Conservation (phyloP, 2,329 filamentous ascomycete species). For the Bipolaris oryzae region DNA sequence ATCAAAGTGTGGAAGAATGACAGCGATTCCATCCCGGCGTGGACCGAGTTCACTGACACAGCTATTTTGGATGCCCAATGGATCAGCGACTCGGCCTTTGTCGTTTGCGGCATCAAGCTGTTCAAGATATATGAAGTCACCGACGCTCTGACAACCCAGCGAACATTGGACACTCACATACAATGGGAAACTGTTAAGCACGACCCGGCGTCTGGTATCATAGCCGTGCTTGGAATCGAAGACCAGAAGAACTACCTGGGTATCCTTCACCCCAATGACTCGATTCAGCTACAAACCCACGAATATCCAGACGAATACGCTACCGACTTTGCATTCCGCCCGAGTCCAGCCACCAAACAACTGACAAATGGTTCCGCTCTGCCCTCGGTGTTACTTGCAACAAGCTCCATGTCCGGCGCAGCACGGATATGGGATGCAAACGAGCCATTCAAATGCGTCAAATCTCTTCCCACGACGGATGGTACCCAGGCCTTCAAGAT, state of each 20-base stretch:
- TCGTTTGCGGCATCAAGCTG: conserved; percentile 52
- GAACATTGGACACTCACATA: conserved; percentile 39
- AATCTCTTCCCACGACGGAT: conserved; percentile 38
- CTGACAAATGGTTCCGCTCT: conserved; percentile 28
- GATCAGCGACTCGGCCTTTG: conserved; percentile 52
- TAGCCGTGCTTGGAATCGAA: conserved; percentile 42
- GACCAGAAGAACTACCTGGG: conserved; percentile 40
- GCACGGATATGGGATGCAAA: conserved; percentile 51
- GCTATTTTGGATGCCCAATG: conserved; percentile 53
- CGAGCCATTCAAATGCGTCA: conserved; percentile 42
- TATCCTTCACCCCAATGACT: conserved; percentile 43
- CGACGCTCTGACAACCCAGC: conserved; percentile 34
- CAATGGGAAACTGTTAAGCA: conserved; percentile 50
- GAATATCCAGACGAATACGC: conserved; percentile 45
- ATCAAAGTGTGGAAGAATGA: conserved; percentile 49
- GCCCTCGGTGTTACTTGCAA: conserved; percentile 45
- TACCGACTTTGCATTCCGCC: conserved; percentile 52
- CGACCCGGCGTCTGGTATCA: conserved; percentile 50
- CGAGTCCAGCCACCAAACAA: conserved; percentile 22
- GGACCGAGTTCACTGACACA: conserved; percentile 50
- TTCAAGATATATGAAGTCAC: conserved; percentile 49
- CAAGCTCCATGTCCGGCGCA: conserved; percentile 50
- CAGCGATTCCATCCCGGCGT: conserved; percentile 47
- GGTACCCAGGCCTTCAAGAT: conserved; percentile 49
- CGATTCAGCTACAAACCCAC: conserved; percentile 40